Conservation (phyloP, 2,329 filamentous ascomycete genomes). For the Thielaviopsis ethacetica region DNA sequence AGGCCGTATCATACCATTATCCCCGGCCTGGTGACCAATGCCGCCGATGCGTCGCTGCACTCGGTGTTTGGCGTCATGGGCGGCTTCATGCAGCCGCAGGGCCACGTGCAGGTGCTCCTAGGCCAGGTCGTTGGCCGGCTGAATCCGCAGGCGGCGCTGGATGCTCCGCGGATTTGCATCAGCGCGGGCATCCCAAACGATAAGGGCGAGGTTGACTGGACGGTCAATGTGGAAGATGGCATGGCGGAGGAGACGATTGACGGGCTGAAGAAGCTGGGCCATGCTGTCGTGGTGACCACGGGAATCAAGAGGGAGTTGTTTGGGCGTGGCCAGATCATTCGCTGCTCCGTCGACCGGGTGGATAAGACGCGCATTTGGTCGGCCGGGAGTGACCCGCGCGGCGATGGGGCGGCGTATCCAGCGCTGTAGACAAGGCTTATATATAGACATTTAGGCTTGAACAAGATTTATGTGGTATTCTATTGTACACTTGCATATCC, state of each 20-base stretch:
- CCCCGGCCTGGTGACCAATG: constrained; percentile 72
- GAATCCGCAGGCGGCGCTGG: constrained; percentile 74
- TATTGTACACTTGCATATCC: constrained; percentile 14
- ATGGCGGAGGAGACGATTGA: constrained; percentile 52
- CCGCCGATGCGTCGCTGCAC: constrained; percentile 56
- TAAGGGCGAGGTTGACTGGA: constrained; percentile 40
- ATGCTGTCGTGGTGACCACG: constrained; percentile 52
- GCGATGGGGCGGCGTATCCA: constrained; percentile 57
- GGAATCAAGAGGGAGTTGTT: constrained; percentile 54
- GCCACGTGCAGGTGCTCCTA: constrained; percentile 81
- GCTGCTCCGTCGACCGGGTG: constrained; percentile 51
- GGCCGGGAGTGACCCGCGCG: constrained; percentile 74
- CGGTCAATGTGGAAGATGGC: constrained; percentile 69
- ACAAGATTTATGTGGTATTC: neutral
- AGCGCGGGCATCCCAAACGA: constrained; percentile 52
- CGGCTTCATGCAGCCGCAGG: constrained; percentile 96
- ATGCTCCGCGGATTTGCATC: constrained; percentile 83
- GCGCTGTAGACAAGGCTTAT: constrained; percentile 15
- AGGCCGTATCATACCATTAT: constrained; percentile 97
- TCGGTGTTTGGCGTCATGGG: constrained; percentile 94
- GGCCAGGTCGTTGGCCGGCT: constrained; percentile 74
- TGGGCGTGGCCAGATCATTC: constrained; percentile 74
- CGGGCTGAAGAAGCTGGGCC: constrained; percentile 53
- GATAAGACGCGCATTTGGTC: constrained; percentile 65
- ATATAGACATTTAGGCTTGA: neutral